Conservation (phyloP, 768 basidiomycete genomes). For the Auriculariales sp. region DNA sequence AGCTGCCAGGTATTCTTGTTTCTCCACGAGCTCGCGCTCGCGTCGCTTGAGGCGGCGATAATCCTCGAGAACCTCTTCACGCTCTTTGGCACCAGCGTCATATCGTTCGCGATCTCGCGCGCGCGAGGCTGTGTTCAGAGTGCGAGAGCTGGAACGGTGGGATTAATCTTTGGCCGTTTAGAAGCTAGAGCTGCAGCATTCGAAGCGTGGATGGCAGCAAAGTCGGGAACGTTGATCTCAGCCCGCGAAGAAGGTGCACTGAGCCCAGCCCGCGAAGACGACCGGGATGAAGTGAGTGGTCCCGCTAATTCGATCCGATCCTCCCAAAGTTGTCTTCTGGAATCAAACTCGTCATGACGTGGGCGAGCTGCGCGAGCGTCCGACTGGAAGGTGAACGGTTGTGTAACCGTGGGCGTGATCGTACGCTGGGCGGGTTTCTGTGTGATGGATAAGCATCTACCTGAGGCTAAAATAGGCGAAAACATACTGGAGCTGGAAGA, state of each 20-base stretch:
- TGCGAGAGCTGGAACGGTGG: constrained; percentile 31
- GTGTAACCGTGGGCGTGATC: constrained; percentile 27
- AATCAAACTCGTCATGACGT: constrained; percentile 26
- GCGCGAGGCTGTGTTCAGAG: constrained; percentile 39
- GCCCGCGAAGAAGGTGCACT: no score
- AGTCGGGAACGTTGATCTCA: no score
- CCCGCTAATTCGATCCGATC: constrained; percentile 1
- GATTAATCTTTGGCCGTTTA: constrained; percentile 27
- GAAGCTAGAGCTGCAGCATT: constrained; percentile 21
- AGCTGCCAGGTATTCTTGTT: constrained; percentile 43
- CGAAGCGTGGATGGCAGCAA: constrained; percentile 37
- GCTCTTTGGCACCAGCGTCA: constrained; percentile 40
- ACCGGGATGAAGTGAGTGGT: neutral
- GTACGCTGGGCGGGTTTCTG: constrained; percentile 2
- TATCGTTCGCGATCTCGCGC: constrained; percentile 50
- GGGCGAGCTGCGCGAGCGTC: constrained; percentile 31
- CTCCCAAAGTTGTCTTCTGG: constrained; percentile 12
- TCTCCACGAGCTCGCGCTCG: constrained; percentile 40
- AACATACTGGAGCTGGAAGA: neutral
- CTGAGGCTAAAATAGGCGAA: neutral
- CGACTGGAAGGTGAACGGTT: constrained; percentile 38
- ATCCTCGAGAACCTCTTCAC: constrained; percentile 37
- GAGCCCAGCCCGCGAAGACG: neutral
- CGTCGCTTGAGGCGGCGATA: constrained; percentile 31
- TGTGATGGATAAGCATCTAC: neutral